Evolutionary conservation across 2,329 filamentous ascomycete genomes (phyloP), one percentile per base, ranked within the genome.

Genomic region (Phaeosphaeria sp.): DNA sequence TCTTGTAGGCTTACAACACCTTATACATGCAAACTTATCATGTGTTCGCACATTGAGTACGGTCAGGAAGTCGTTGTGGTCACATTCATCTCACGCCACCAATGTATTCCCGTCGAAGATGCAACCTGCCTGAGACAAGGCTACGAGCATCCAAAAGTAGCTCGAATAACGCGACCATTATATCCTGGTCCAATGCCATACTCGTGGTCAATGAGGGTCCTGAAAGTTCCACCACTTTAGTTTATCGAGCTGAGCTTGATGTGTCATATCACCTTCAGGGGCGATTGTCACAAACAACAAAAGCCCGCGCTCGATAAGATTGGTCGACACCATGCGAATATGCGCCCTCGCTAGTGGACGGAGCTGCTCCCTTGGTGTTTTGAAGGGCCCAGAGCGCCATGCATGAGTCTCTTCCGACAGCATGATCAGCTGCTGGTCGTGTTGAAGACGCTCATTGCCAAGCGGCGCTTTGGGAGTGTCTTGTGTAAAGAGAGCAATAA

Each of bases 211-310:
- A 5, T 27, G 25, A 27, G 25, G 25, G 8, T 27, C 25, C 25
- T 27, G 25, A 5, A 27, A 27, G 8, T 39, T 2, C 36, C 36
- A 39, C 36, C 36, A 39, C 36, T n/a, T 17, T 15, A 39, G 36
- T 3, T 3, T 13, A 13, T 36, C 13, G 11, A 15, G 30, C 13
- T 13, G 9, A 36, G 8, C 13, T 36, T 13, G 9, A 36, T 15
- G 30, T 6, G 30, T 11, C 30, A 13, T 15, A 11, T 36, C 30
- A 36, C 30, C 30, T 9, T 36, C 30, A 6, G 30, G 15, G 36
- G 36, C 13, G 36, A 39, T 39, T 15, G 36, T 39, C 42, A 58
- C 49, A 25, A 51, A 51, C 20, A 51, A 25, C 11, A 43, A 18
- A 3, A 43, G 49, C 9, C 22, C 24, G 11, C 21, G 36, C 36